Base-by-base conservation (phyloP, 23 red algal genomes). In the Gracilaria caudata region DNA sequence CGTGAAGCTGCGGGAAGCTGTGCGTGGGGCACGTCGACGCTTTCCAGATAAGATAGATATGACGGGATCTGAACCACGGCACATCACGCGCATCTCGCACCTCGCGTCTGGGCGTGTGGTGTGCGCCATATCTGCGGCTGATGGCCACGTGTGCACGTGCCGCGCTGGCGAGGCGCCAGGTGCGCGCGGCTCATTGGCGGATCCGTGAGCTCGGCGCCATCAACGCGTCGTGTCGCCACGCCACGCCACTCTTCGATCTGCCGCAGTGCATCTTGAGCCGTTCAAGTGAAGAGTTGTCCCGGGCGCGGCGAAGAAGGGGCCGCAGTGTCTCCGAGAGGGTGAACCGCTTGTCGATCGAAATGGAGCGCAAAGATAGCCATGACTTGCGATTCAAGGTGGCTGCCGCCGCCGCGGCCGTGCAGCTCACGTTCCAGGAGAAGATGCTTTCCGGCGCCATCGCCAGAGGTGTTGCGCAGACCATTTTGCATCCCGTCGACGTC, bases 401-500 rank as follows among this genome's bases (percentile, higher is more conserved):
- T 11, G 34, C 81, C 13, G 79, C 68, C 21, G 49, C 68, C 7
- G 64, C 90, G 5, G 66, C 81, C 19, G 58, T 80, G 37, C 49
- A 73, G 58, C 92, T 98, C 45, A 91, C 85, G 7, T 95, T 99
- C 73, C 38, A 64, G 47, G 93, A 99, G 53, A 80, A 90, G 61
- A 79, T 99, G 68, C 37, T 95, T 4, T 83, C 90, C 14, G 97
- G 97, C 1, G 93, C 97, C 41, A 91, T 94, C 21, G 97, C 97
- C 36, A 86, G 97, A 32, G 89, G 93, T 61, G 79, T 95, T 10
- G 97, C 97, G 0, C 97, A 99, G 87, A 99, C 97, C 25, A 17
- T 93, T 20, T 77, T 99, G 37, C 97, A 99, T 64, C 97, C 97
- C 0, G 86, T 99, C 30, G 97, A 99, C 45, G 97, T 99, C 49